Evolutionary conservation across 2,329 filamentous ascomycete species (phyloP).

Genomic region (Penicillium sclerotiorum): DNA sequence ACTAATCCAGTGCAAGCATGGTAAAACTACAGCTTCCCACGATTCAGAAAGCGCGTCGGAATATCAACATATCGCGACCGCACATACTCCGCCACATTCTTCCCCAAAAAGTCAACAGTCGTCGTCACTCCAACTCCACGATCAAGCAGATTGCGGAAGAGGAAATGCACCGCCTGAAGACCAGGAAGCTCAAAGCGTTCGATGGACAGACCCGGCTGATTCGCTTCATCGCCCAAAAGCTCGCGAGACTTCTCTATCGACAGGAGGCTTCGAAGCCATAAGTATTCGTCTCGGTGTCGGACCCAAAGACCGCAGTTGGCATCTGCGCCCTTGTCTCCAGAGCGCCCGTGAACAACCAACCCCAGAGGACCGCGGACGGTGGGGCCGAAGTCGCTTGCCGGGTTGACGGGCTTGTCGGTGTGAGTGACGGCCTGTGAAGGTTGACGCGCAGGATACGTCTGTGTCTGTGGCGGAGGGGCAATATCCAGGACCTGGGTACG

Average conservation of each 20-base stretch:
- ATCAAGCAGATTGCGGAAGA: constrained; percentile 43
- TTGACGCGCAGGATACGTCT: constrained; percentile 23
- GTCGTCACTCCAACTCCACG: constrained; percentile 39
- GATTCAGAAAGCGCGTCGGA: constrained; percentile 37
- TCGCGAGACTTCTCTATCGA: constrained; percentile 19
- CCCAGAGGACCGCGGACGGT: constrained; percentile 33
- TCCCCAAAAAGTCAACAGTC: constrained; percentile 43
- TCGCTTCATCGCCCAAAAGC: constrained; percentile 21
- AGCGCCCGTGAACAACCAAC: constrained; percentile 40
- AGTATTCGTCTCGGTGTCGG: constrained; percentile 45
- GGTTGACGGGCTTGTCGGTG: constrained; percentile 10
- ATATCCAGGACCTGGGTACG: constrained; percentile 21
- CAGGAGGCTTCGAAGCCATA: constrained; percentile 41
- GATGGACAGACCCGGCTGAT: constrained; percentile 26
- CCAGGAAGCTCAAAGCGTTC: constrained; percentile 53
- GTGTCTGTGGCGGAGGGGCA: constrained; percentile 21
- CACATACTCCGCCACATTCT: constrained; percentile 44
- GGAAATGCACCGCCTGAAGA: constrained; percentile 43
- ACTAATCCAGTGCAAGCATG: no score
- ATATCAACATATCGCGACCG: constrained; percentile 40
- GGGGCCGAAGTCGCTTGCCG: constrained; percentile 26
- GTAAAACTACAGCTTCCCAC: constrained; percentile 24
- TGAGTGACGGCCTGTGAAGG: constrained; percentile 24
- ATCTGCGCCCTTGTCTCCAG: constrained; percentile 50
- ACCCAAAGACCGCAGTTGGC: constrained; percentile 53